phyloP scores from a whole-genome alignment of 768 basidiomycete species.

The Boletus rubroflammeus region DNA sequence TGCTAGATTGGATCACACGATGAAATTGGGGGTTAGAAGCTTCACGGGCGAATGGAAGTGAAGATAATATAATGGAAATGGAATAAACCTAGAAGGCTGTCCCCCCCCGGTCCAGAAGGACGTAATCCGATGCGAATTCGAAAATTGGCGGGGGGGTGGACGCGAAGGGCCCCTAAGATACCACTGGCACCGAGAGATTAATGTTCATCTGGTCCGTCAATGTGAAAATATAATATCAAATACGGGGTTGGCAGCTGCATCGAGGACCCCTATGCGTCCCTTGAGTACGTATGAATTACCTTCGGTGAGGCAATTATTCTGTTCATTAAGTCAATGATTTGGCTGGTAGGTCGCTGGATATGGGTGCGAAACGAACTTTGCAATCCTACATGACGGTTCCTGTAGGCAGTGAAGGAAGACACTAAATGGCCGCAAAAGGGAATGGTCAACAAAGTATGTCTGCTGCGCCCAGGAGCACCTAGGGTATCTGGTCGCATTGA shows the following conservation, averaged over 20 bases:
- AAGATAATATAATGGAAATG: background rate
- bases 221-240: too few species aligned
- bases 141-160: background rate
- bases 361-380: background rate
- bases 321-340: background rate
- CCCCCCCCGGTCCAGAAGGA: too few species aligned
- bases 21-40: background rate
- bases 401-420: background rate
- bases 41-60: conserved; percentile 1
- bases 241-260: background rate
- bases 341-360: too few species aligned
- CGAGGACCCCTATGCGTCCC: background rate
- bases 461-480: background rate
- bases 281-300: background rate
- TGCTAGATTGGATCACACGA: background rate
- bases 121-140: background rate
- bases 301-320: background rate
- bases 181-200: background rate
- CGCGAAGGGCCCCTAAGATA: background rate
- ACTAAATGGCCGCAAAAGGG: background rate
- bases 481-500: background rate
- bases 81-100: background rate
- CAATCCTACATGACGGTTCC: background rate
- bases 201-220: too few species aligned
- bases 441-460: too few species aligned